Base-by-base conservation (phyloP, 192 early-diverging fungal genomes). In the Cetraspora pellucida region DNA sequence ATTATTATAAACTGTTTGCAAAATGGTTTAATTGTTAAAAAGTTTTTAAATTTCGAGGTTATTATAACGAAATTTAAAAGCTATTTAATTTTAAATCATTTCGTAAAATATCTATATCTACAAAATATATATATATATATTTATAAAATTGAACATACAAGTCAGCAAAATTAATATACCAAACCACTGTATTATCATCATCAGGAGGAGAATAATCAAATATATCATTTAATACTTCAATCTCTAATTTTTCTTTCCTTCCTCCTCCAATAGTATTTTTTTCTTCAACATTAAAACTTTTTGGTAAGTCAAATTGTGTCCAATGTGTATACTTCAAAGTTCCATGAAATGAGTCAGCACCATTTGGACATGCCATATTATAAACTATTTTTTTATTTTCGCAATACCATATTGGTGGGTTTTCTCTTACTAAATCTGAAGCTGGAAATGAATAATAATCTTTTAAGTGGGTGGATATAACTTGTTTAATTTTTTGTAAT, bases 131-230 rank as follows among this genome's bases (percentile, higher is more conserved):
- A 37, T 37, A 37, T 37, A 37, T 37, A 37, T 37, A 1, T 37
- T 37, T 37, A 37, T 37, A 37, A 37, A 37, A 37, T 37, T 37
- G 37, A 37, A 37, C 37, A 37, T 37, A 37, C 37, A 37, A 37
- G 7, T 74, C 72, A 11, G 72, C 72, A 58, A 74, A 74, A 54
- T 74, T 74, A 7, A 74, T 16, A 74, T 74, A 59, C 72, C 72
- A 74, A 57, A n/a, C 6, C 13, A 74, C 57, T 2, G 72, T 74
- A 30, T 74, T 60, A 43, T 57, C 57, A 11, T 43, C 50, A 14
- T 74, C 72, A 1, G 52, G 72, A 45, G 72, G 57, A 9, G 19
- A 30, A 45, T 74, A 74, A 59, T 74, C 54, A 74, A 74, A 74
- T 19, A 74, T 16, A 27, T 59, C 57, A 23, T 74, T 27, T 13